These are phyloP conservation scores for Boletus pseudo-olivaceus DNA, from an alignment of 768 basidiomycete genomes.

Conservation along the genomic window DNA sequence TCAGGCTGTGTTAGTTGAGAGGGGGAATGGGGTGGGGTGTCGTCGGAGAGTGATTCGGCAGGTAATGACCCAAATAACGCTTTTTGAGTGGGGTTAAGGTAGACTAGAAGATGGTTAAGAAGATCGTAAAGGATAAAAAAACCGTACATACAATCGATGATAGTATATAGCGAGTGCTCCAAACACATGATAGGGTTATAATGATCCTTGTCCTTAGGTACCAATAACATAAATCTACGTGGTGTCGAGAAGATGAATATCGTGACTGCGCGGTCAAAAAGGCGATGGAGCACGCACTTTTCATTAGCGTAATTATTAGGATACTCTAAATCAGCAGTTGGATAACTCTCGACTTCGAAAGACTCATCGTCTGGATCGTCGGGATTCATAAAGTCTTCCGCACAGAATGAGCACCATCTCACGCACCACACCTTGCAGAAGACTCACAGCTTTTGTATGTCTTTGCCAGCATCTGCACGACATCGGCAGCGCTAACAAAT, in stretches of 20 bases:
- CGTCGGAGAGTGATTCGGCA: conserved; percentile 29
- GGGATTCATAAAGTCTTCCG: conserved; percentile 66
- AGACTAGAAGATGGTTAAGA: conserved; percentile 41
- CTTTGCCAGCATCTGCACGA: conserved; percentile 59
- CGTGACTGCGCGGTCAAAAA: not conserved
- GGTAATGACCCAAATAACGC: conserved; percentile 66
- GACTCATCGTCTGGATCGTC: conserved; percentile 57
- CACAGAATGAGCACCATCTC: conserved; percentile 11
- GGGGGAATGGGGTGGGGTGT: conserved; percentile 34
- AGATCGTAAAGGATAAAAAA: not conserved
- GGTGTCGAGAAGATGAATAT: not conserved
- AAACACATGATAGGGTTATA: conserved; percentile 84
- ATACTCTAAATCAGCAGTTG: conserved; percentile 73
- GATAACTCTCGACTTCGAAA: conserved; percentile 62
- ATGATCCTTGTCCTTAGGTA: conserved; percentile 81
- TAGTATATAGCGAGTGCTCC: conserved; percentile 66
- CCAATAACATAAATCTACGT: conserved; percentile 67
- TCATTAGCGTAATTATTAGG: conserved; percentile 69
- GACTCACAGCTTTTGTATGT: conserved; percentile 67
- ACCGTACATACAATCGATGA: conserved; percentile 59
- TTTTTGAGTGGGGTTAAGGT: conserved; percentile 65
- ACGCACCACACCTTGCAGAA: not conserved
- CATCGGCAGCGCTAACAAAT: conserved; percentile 61
- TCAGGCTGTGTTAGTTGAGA: conserved; percentile 32
- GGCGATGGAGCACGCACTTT: conserved; percentile 41